Percentiles rank a stretch among this genome's conserved stretches.
Conservation (phyloP, 2,329 filamentous ascomycete genomes). For the Neodidymelliopsis sp. region DNA sequence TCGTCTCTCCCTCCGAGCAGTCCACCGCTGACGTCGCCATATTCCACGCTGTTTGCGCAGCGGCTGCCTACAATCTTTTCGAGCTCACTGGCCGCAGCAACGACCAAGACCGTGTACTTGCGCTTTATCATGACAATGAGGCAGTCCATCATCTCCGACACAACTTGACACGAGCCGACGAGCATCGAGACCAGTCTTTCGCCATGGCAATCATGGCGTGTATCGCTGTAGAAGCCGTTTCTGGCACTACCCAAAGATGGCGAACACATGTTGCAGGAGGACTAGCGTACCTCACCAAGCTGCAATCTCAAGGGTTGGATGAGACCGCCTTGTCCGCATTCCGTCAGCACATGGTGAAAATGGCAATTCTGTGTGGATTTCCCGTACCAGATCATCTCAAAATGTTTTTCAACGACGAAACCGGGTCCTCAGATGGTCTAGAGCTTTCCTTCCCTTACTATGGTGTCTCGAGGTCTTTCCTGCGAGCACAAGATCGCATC, state of each 20-base stretch:
- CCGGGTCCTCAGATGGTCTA: conserved; percentile 13
- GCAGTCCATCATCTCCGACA: conserved; percentile 20
- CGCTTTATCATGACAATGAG: conserved; percentile 18
- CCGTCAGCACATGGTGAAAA: conserved; percentile 21
- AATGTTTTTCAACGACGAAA: conserved; percentile 15
- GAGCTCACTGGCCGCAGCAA: conserved; percentile 13
- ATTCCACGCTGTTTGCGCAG: conserved; percentile 21
- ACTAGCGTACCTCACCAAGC: conserved; percentile 14
- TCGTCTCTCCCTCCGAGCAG: conserved; percentile 4
- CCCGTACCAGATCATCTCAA: conserved; percentile 11
- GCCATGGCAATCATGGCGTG: conserved; percentile 25
- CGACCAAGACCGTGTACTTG: conserved; percentile 15
- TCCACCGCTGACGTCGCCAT: conserved; percentile 21
- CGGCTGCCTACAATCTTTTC: conserved; percentile 21
- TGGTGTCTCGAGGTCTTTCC: conserved; percentile 15
- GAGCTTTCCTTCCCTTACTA: conserved; percentile 20
- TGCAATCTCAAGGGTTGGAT: conserved; percentile 15
- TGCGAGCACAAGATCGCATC: conserved; percentile 15
- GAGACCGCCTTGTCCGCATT: conserved; percentile 12
- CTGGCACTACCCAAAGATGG: conserved; percentile 20
- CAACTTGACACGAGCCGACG: conserved; percentile 12
- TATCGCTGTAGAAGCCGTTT: conserved; percentile 20
- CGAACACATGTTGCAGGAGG: conserved; percentile 23
- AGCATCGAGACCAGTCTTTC: conserved; percentile 20
- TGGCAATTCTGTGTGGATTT: conserved; percentile 20